Conservation (phyloP, 345 rosid species). For the Cochlearia excelsa region DNA sequence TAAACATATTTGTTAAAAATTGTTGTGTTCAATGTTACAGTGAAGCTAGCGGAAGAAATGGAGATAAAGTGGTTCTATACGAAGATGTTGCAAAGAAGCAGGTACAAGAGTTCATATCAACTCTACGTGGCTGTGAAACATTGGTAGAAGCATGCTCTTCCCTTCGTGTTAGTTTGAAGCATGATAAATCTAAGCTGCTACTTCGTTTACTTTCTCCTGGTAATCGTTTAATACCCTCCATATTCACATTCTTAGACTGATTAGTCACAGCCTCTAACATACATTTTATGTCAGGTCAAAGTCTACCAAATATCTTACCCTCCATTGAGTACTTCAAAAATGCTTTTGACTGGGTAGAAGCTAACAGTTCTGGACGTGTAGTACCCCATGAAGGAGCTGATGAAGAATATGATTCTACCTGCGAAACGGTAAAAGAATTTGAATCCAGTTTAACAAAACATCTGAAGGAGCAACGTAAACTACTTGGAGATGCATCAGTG, state of each 20-base stretch:
- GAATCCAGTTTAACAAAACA: slow-evolving; percentile 63
- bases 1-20: slow-evolving; percentile 10
- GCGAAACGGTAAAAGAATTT: slow-evolving; percentile 51
- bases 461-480: slow-evolving; percentile 79
- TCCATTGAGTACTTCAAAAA: slow-evolving; percentile 72
- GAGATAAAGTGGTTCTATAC: slow-evolving; percentile 73
- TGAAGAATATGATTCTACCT: slow-evolving; percentile 71
- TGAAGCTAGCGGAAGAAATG: slow-evolving; percentile 90
- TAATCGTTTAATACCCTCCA: slow-evolving; percentile 30
- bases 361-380: slow-evolving; percentile 76
- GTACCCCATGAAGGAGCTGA: slow-evolving; percentile 87
- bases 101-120: slow-evolving; percentile 81
- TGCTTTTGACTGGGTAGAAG: slow-evolving; percentile 96
- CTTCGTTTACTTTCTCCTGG: slow-evolving; percentile 73
- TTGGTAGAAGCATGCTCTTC: slow-evolving; percentile 78
- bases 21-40: slow-evolving; percentile 41
- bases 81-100: slow-evolving; percentile 90
- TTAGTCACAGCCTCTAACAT: slow-evolving; percentile 25
- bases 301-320: slow-evolving; percentile 57
- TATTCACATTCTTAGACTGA: slow-evolving; percentile 19
- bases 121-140: slow-evolving; percentile 80
- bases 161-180: slow-evolving; percentile 59
- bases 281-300: slow-evolving; percentile 52
- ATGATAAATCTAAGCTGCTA: slow-evolving; percentile 59
- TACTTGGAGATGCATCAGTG: slow-evolving; percentile 81